Percentiles rank a stretch among this genome's conserved stretches.
phyloP scores from a whole-genome alignment of 345 rosid species.

The Limnanthes douglasii region DNA sequence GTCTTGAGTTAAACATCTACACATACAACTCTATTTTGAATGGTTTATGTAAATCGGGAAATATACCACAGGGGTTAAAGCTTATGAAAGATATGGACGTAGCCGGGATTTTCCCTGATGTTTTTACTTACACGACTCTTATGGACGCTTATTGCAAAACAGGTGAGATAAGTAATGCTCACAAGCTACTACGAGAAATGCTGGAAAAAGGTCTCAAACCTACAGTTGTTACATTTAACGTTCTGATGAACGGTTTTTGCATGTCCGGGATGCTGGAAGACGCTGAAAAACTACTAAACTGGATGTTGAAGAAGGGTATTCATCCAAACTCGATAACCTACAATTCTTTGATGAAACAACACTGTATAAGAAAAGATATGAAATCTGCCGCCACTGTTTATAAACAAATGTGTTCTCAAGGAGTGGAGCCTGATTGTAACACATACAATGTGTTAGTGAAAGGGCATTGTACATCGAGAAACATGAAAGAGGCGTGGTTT shows the following conservation, averaged over 20 bases:
- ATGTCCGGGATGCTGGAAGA: constrained; percentile 68
- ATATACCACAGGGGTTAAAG: constrained; percentile 41
- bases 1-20: constrained; percentile 58
- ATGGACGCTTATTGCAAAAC: constrained; percentile 76
- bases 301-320: constrained; percentile 82
- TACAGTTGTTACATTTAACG: constrained; percentile 67
- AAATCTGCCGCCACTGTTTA: constrained; percentile 31
- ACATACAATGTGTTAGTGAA: constrained; percentile 65
- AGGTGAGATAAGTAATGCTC: constrained; percentile 57
- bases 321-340: constrained; percentile 65
- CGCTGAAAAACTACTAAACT: constrained; percentile 55
- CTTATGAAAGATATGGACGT: constrained; percentile 64
- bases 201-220: constrained; percentile 62
- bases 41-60: constrained; percentile 78
- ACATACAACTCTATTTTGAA: constrained; percentile 67
- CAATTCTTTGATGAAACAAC: constrained; percentile 73
- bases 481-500: constrained; percentile 96
- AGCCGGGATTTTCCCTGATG: constrained; percentile 45
- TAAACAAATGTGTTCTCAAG: constrained; percentile 40
- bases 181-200: constrained; percentile 56
- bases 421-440: constrained; percentile 56
- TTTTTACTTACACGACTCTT: constrained; percentile 60
- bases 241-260: constrained; percentile 86
- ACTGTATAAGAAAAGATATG: constrained; percentile 43
- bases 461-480: constrained; percentile 96